Evolutionary conservation across 2,329 filamentous ascomycete species (phyloP).

Genomic region (Hirsutella rhossiliensis): DNA sequence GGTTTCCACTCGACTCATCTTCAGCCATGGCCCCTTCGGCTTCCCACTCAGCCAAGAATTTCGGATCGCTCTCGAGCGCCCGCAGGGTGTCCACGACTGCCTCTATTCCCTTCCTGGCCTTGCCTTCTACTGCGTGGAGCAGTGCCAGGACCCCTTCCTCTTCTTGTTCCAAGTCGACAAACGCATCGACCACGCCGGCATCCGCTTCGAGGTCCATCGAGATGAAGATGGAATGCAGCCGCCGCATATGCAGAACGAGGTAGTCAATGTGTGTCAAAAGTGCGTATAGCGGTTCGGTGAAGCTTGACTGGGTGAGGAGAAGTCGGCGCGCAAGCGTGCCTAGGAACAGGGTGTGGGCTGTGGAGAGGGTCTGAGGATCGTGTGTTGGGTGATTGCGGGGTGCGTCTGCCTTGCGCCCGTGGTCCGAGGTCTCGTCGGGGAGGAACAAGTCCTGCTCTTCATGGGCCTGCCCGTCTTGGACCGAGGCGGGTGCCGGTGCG

Average conservation of each 20-base stretch:
- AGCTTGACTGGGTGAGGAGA: slow-evolving; percentile 50
- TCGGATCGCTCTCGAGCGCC: slow-evolving; percentile 29
- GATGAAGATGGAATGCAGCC: slow-evolving; percentile 64
- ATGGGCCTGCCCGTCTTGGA: not conserved
- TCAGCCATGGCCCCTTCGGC: slow-evolving; percentile 22
- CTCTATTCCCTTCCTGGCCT: slow-evolving; percentile 56
- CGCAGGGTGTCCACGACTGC: slow-evolving; percentile 48
- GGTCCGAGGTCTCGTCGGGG: not conserved
- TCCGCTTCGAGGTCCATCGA: slow-evolving; percentile 72
- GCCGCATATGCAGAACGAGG: slow-evolving; percentile 63
- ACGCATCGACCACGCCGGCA: slow-evolving; percentile 67
- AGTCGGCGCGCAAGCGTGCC: slow-evolving; percentile 53
- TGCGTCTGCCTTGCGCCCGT: not conserved
- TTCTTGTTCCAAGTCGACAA: slow-evolving; percentile 59
- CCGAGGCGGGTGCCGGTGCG: slow-evolving; percentile 10
- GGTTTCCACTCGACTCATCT: slow-evolving; percentile 21
- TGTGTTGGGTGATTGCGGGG: slow-evolving; percentile 26
- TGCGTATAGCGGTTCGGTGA: slow-evolving; percentile 52
- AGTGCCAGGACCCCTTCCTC: slow-evolving; percentile 55
- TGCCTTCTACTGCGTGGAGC: slow-evolving; percentile 49
- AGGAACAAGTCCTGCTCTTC: slow-evolving; percentile 1
- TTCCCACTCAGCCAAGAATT: slow-evolving; percentile 33
- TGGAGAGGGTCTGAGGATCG: slow-evolving; percentile 75
- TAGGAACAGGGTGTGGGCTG: slow-evolving; percentile 69
- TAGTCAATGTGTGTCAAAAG: slow-evolving; percentile 68